Evolutionary conservation across 2,329 filamentous ascomycete species (phyloP), one percentile per base, ranked within the genome.

Genomic region (Microsporum canis): DNA sequence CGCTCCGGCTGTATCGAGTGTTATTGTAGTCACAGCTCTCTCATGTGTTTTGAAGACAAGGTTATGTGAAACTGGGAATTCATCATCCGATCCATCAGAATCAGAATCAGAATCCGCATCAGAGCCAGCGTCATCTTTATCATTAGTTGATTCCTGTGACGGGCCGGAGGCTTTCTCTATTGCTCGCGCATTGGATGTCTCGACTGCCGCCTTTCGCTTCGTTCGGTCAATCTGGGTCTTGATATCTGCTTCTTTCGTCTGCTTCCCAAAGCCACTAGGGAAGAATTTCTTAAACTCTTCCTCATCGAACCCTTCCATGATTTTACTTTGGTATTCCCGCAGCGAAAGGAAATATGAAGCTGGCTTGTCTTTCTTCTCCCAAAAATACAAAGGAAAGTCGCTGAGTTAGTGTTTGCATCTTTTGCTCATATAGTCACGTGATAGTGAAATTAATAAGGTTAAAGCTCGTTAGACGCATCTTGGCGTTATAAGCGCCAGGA

Each of bases 41-140:
- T 94, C 88, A 72, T 99, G 94, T 12, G 92, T 95, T 75, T 95
- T 95, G 71, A 97, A 80, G 33, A 95, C 79, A 72, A 99, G 82
- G 75, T 96, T 91, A 72, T 99, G 94, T 4, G 94, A 95, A 10
- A 95, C 85, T 1, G 94, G 94, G 66, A 87, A 96, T 68, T 95
- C 89, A 68, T 96, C 91, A 56, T 88, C 88, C 34, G 91, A 88
- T 27, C 90, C 84, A 1, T 79, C 78, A 57, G 84, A 82, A 31
- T 84, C 80, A 57, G 84, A 83, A 27, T 81, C 79, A 56, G 84
- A 80, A 61, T 81, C 79, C 3, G 68, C 69, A 33, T 70, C 76
- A 39, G 65, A 70, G 59, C 70, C 67, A 27, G 77, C 45, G 70
- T 63, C 23, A 7, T n/a, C 62, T 45, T 70, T 69, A 57, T 70